These are phyloP conservation scores for Penicillium macrosclerotiorum DNA, from an alignment of 495 filamentous ascomycete species.

Conservation along the genomic window DNA sequence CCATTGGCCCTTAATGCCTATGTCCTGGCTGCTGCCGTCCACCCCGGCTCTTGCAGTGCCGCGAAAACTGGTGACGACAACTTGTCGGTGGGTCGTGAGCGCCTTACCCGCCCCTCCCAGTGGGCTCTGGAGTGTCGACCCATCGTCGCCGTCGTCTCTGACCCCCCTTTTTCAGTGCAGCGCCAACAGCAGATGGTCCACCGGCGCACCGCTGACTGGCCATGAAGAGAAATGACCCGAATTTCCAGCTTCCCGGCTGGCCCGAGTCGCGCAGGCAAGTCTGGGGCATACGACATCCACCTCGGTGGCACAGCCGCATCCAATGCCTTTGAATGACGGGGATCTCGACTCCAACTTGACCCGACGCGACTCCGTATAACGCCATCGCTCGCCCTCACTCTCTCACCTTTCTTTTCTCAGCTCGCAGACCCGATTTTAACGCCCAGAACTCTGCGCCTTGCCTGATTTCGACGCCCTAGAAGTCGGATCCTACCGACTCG, in stretches of 20 bases:
- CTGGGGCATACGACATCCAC: slow-evolving; percentile 10
- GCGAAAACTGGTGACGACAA: slow-evolving; percentile 12
- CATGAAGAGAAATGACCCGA: background rate
- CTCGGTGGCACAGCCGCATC: slow-evolving; percentile 4
- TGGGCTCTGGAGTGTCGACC: no score
- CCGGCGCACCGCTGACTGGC: slow-evolving; percentile 4
- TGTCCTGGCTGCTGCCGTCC: background rate
- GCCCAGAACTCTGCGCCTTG: background rate
- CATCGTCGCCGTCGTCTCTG: background rate
- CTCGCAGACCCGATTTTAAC: background rate
- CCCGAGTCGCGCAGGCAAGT: background rate
- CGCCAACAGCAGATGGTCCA: background rate
- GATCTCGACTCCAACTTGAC: no score
- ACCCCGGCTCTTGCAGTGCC: no score
- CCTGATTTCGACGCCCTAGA: background rate
- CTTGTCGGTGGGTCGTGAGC: slow-evolving; percentile 2
- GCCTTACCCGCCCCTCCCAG: slow-evolving; percentile 1
- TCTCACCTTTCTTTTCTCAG: background rate
- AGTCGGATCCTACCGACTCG: background rate
- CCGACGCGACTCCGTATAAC: background rate
- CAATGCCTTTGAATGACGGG: no score
- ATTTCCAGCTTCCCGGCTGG: slow-evolving; percentile 3
- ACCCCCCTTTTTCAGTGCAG: background rate
- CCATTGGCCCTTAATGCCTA: background rate
- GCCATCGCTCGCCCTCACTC: background rate